Base-by-base conservation (phyloP, 257 asterid genomes). In the Solanum pennellii region DNA sequence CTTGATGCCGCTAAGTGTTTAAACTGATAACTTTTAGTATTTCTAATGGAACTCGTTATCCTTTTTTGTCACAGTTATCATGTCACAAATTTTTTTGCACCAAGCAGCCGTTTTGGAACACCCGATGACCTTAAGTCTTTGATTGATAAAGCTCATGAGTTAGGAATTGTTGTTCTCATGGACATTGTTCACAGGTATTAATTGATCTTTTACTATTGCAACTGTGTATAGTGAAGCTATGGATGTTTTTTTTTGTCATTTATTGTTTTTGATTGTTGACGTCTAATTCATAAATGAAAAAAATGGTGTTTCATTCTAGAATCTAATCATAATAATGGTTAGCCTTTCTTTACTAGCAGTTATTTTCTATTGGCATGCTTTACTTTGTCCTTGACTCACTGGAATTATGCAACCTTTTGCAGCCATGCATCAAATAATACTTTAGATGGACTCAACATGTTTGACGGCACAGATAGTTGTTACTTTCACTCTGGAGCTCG, bases 371-470 rank as follows among this genome's bases (percentile, higher is more conserved):
- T 86, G 49, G 49, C 88, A 72, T 71, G 52, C 85, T 29, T 75
- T 23, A 27, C 66, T n/a, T 47, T 86, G 68, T 49, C 82, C 37
- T 86, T 88, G 45, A 66, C 90, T 89, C 84, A 89, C 92, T 83
- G 84, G 83, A 80, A 88, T 31, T 11, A 7, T 6, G 77, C 83
- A 39, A 25, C 65, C 74, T 27, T 88, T 25, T 90, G 90, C 98
- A 97, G 99, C 90, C 99, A 97, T 90, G 87, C 99, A 90, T 97
- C 99, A 56, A 97, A 97, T 87, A 97, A 97, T 90, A 97, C 99
- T 89, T 95, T 97, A 93, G 99, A 97, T 92, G 99, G 99, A 75
- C 92, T 97, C 91, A 96, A 97, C 98, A 96, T 97, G 99, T 95
- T 96, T 89, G 99, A 97, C 87, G 99, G 99, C 83, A 97, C 99